Evolutionary conservation across 371 early-diverging fungal genomes (phyloP), one percentile per base, ranked within the genome.

Genomic region (Circinella minor): DNA sequence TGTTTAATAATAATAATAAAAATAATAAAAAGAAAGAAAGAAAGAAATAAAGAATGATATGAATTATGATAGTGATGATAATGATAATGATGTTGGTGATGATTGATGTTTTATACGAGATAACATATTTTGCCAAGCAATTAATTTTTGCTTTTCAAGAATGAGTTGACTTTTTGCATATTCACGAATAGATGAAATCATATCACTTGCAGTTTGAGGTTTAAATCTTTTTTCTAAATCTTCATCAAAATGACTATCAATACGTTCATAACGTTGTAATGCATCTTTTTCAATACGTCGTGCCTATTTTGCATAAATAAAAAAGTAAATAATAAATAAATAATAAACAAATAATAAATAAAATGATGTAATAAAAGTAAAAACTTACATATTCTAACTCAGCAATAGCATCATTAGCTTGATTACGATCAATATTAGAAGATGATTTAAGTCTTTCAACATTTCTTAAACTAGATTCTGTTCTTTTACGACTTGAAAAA

Each of bases 381-480:
- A 47, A 63, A 15, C 67, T 61, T 77, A 76, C 82, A 59, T 75
- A 55, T 62, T 82, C 80, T 51, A 82, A 49, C 36, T 77, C 71
- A 38, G 76, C 73, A 59, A 82, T 82, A 20, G 77, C 83, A 13
- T 78, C 79, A 57, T 65, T 80, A 9, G 76, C 83, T 70, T 71
- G 65, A 18, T 75, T 71, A 57, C 77, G 74, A 63, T 82, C 76
- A 63, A 82, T 82, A 46, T 66, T 74, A 13, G 70, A 64, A 3
- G 83, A 82, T 15, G 83, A 78, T 69, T 80, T 82, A 38, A 82
- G 66, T 49, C 83, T 72, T 54, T 82, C 83, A 4, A 78, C 77
- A 34, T 66, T 55, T 36, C 78, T 71, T 51, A 78, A 65, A 47
- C 79, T 68, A 14, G 78, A 77, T 39, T 82, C 83, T 3, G 79